Evolutionary conservation across 768 basidiomycete genomes (phyloP).

Genomic region (Symmetrospora coprosmae): DNA sequence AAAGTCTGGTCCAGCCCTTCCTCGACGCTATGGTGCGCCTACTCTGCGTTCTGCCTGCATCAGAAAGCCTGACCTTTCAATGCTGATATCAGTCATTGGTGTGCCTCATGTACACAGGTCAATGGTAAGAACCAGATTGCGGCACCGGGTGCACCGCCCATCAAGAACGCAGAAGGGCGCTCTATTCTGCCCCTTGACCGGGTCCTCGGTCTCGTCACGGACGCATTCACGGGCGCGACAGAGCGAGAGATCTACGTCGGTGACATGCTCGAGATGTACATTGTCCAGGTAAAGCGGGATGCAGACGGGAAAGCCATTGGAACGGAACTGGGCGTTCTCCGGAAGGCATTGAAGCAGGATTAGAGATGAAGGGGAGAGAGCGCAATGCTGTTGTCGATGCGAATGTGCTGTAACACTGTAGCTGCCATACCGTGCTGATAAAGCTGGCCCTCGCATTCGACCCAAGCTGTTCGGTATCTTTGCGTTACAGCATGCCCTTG

Average conservation of each 20-base stretch:
- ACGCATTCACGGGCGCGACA: conserved; percentile 92
- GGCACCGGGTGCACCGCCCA: conserved; percentile 45
- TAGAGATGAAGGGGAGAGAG: neutral
- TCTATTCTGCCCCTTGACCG: conserved; percentile 62
- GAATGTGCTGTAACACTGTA: too few relatives aligned
- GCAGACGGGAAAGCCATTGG: neutral
- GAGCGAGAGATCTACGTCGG: conserved; percentile 66
- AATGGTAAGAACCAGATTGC: conserved; percentile 92
- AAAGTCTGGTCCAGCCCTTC: conserved; percentile 87
- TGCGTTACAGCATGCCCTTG: too few relatives aligned
- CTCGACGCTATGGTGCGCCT: conserved; percentile 83
- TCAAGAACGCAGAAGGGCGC: conserved; percentile 41
- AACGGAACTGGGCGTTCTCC: neutral
- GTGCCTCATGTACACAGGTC: conserved; percentile 47
- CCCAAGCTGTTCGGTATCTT: too few relatives aligned
- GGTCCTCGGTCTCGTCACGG: conserved; percentile 75
- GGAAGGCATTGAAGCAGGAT: conserved; percentile 16
- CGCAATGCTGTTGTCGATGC: too few relatives aligned
- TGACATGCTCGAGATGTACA: conserved; percentile 21
- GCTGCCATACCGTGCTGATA: too few relatives aligned
- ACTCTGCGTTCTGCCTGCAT: neutral
- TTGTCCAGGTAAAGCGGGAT: conserved; percentile 9
- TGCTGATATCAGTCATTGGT: conserved; percentile 38
- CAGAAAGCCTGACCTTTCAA: conserved; percentile 39
- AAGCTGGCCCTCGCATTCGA: too few relatives aligned